These are phyloP conservation scores for Oryza longistaminata DNA, from an alignment of 176 grass and related monocot genomes.

Conservation along the genomic window DNA sequence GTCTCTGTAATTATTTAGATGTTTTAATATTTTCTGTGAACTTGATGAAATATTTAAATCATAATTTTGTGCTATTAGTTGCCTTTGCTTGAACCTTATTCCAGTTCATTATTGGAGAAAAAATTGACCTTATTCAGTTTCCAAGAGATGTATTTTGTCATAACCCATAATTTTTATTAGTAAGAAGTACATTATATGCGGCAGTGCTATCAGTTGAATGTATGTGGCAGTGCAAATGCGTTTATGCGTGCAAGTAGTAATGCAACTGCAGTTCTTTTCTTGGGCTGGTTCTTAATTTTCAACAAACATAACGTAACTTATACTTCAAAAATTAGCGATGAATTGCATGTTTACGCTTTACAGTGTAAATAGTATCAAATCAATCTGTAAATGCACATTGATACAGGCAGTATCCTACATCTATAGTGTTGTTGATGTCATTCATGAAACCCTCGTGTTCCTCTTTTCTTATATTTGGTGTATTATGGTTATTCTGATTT, in stretches of 20 bases:
- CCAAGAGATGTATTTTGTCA: not conserved
- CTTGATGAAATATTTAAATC: not conserved
- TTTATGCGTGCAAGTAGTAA: not conserved
- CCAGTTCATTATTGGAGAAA: not conserved
- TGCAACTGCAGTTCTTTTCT: not conserved
- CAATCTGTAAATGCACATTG: not conserved
- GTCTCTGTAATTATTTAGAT: not conserved
- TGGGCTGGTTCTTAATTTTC: slow-evolving; percentile 1
- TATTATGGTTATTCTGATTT: not conserved
- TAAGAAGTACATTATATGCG: not conserved
- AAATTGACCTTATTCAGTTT: not conserved
- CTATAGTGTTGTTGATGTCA: not conserved
- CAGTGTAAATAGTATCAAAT: not conserved
- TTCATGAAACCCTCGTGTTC: not conserved
- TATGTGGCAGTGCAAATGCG: not conserved
- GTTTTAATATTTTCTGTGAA: not conserved
- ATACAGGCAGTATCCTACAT: not conserved
- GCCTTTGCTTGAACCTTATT: not conserved
- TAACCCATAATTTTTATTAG: not conserved
- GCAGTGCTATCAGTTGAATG: not conserved
- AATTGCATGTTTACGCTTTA: not conserved
- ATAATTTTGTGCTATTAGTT: not conserved
- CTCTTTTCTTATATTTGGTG: not conserved
- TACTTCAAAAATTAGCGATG: slow-evolving; percentile 1
- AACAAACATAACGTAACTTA: not conserved